Base-by-base conservation (phyloP, 169 alveolate species). In the Plasmodium ovale region DNA sequence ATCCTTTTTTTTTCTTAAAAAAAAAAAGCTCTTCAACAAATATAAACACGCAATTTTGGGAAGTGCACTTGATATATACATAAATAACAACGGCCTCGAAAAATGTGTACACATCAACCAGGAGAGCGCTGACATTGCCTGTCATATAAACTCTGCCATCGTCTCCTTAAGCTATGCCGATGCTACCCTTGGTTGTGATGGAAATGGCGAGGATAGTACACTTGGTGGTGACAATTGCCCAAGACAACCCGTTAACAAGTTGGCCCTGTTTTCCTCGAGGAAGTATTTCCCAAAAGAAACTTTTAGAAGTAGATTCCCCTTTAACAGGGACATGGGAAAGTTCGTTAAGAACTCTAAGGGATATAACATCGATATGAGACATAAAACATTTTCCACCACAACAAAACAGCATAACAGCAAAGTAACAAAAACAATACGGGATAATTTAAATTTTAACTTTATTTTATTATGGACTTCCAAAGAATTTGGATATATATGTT, bases 101-200 rank as follows among this genome's bases (percentile, higher is more conserved):
- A 82, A 58, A 31, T 10, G 49, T 10, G 31, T 82, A 25, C 53
- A 82, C 47, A 19, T 82, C 35, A 51, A 21, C 51, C 53, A 71
- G n/a, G 37, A 54, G 27, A 29, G 3, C 12, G 54, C 19, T 12
- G 84, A 82, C 65, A 54, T 58, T 3, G 14, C 19, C 12, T 82
- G 71, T 82, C 67, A 82, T 44, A 82, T 82, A 16, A 82, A 65
- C 44, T 67, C 90, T 16, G 67, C 29, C 42, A 77, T 82, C 53
- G 44, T 82, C 14, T 65, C 90, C 23, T 29, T 68, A 10, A 58
- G 53, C 25, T 10, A 51, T 49, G 59, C 49, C 3, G 23, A 47
- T 37, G 44, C 47, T 21, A 21, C 14, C 12, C 14, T 10, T 58
- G 35, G 19, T 21, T 14, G 16, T 21, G 9, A 47, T 0, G 12